Evolutionary conservation across 169 alveolate genomes (phyloP), one percentile per base, ranked within the genome.

Genomic region (Eimeria sp.): DNA sequence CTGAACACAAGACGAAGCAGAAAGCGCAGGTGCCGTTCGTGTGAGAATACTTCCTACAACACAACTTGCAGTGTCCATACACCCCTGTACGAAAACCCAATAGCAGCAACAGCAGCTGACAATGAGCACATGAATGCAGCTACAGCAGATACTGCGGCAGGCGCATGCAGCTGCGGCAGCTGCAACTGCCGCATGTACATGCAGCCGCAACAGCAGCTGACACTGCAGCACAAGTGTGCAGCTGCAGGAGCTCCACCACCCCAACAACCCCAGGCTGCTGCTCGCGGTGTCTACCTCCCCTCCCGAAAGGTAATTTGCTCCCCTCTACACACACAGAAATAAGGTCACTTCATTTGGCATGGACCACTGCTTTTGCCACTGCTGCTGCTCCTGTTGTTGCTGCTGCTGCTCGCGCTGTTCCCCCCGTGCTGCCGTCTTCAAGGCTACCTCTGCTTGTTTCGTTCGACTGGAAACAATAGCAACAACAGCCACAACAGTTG

Each of bases 341-440:
- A 20, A 40, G 16, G 18, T 16, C 18, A 3, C n/a, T 45, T 43
- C 54, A 75, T 20, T 13, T 3, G 61, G 89, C 72, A 49, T 22
- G 67, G 54, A 54, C 47, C 61, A 54, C 89, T 80, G 89, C 72
- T 80, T 70, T 27, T 80, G 89, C 89, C 25, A 34, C 78, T 84
- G 61, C 78, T 84, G 92, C 92, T 57, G 61, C 75, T 30, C 54
- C 75, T 83, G 76, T 78, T 34, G 92, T 47, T 51, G 76, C 92
- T 84, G 73, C 78, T 57, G 92, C 76, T 58, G 76, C 78, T 84
- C 78, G 72, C 54, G 92, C 18, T 27, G 67, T 54, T 84, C 58
- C 78, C 58, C 78, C 73, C 14, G 73, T 10, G 40, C 63, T 25
- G 61, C 13, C 34, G 63, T 45, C 61, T 16, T 18, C 34, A 75